A percentile compares a stretch with the other conserved stretches of the same genome.
These are phyloP conservation scores for Acanthamoeba culbertsoni DNA, from an alignment of 208 protist species.

Conservation along the genomic window DNA sequence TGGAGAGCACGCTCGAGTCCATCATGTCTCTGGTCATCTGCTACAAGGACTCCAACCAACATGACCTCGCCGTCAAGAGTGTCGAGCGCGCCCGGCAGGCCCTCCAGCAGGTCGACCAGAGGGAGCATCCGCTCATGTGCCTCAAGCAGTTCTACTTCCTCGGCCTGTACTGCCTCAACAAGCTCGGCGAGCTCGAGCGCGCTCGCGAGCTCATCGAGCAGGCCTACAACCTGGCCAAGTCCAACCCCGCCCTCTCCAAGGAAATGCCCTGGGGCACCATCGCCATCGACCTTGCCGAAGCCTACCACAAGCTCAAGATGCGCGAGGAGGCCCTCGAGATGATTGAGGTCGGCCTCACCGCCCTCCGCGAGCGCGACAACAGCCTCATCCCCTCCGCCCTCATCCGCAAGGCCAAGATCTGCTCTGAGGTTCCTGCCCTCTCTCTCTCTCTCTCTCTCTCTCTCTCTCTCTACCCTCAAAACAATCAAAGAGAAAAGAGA, in stretches of 20 bases:
- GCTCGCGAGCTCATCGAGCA: background rate
- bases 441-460: background rate
- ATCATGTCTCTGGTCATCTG: constrained; percentile 26
- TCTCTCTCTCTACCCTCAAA: too few species aligned
- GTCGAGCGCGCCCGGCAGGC: background rate
- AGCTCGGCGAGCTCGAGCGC: background rate
- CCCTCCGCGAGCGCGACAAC: background rate
- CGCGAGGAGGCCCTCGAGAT: constrained; percentile 22
- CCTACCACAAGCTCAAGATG: constrained; percentile 35
- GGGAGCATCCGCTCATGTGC: background rate
- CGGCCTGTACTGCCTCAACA: constrained; percentile 32
- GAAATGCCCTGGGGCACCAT: constrained; percentile 42
- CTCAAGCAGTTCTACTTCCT: constrained; percentile 44
- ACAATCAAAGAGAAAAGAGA: too few species aligned
- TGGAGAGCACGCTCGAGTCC: constrained; percentile 21
- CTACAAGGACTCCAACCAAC: background rate
- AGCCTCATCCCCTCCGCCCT: background rate
- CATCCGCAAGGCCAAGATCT: constrained; percentile 9
- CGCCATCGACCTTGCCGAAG: constrained; percentile 2
- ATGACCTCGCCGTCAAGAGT: background rate
- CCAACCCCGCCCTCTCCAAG: background rate
- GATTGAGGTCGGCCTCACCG: constrained; percentile 2
- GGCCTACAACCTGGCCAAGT: constrained; percentile 3
- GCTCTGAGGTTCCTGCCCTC: background rate
- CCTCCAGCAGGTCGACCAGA: background rate